A percentile compares a stretch with the other conserved stretches of the same genome.
phyloP scores from a whole-genome alignment of 2,329 filamentous ascomycete genomes.

The Colletotrichum shisoi region DNA sequence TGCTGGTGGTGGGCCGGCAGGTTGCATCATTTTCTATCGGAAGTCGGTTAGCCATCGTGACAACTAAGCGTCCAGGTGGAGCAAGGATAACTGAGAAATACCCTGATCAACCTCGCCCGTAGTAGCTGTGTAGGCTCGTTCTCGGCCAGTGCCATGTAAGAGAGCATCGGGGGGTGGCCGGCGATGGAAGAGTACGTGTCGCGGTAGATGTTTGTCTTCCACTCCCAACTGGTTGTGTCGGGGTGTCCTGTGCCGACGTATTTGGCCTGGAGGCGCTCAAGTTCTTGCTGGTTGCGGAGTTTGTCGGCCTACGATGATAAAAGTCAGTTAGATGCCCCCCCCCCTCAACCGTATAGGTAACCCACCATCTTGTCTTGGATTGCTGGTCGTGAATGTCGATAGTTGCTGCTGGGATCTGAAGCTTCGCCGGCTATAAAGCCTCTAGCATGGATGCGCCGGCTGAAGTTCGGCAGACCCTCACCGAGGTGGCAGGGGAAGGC shows the following conservation, averaged over 20 bases:
- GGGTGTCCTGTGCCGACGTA: slow-evolving; percentile 96
- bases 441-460: slow-evolving; percentile 34
- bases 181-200: slow-evolving; percentile 90
- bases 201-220: slow-evolving; percentile 93
- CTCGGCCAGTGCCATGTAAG: slow-evolving; percentile 88
- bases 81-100: slow-evolving; percentile 47
- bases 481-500: slow-evolving; percentile 4
- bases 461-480: slow-evolving; percentile 30
- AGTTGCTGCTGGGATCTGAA: neutral
- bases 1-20: slow-evolving; percentile 65
- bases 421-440: neutral
- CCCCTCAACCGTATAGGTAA: too few relatives aligned
- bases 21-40: slow-evolving; percentile 71
- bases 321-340: neutral
- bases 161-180: slow-evolving; percentile 85
- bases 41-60: slow-evolving; percentile 5
- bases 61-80: neutral
- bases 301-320: slow-evolving; percentile 78
- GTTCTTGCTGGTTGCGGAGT: slow-evolving; percentile 95
- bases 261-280: slow-evolving; percentile 94
- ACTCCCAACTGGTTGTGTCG: slow-evolving; percentile 97
- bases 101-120: slow-evolving; percentile 79
- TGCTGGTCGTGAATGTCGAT: neutral
- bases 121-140: slow-evolving; percentile 85
- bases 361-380: slow-evolving; percentile 28